Percentiles rank a stretch among this genome's conserved stretches.
phyloP scores from a whole-genome alignment of 371 early-diverging fungal genomes.

The Umbelopsis sp. region DNA sequence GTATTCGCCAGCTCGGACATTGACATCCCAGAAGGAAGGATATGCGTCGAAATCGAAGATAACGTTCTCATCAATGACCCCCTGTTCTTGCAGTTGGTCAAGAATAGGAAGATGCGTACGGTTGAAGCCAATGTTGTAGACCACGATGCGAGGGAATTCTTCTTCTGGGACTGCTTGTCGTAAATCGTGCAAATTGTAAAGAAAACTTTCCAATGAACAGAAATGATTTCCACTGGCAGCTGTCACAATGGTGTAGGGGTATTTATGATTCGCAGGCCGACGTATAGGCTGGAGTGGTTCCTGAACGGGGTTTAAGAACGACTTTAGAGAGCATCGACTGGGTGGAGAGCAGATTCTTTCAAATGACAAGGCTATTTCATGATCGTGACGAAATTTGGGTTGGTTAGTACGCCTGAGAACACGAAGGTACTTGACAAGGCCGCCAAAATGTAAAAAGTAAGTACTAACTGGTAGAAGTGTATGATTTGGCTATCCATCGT shows the following conservation, averaged over 20 bases:
- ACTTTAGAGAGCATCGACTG: not conserved
- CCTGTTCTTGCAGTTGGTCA: conserved; percentile 42
- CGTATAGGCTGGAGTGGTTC: not conserved
- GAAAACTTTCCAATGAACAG: conserved; percentile 62
- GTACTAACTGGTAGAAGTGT: not conserved
- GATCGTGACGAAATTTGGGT: not conserved
- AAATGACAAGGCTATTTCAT: not conserved
- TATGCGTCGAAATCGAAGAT: conserved; percentile 57
- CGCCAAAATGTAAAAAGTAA: not conserved
- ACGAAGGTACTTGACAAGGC: too few relatives aligned
- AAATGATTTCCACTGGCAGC: conserved; percentile 67
- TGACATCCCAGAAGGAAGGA: conserved; percentile 68
- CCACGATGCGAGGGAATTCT: conserved; percentile 50
- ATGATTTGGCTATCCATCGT: not conserved
- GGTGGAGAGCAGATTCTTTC: not conserved
- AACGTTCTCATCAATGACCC: conserved; percentile 51
- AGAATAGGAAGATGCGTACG: conserved; percentile 50
- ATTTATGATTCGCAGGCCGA: not conserved
- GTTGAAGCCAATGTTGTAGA: conserved; percentile 58
- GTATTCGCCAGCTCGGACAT: conserved; percentile 62
- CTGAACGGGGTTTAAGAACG: not conserved
- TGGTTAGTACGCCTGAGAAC: not conserved
- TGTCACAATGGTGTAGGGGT: conserved; percentile 61
- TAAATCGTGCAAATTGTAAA: conserved; percentile 54
- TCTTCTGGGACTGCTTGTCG: conserved; percentile 31